Percentiles rank a stretch among this genome's conserved stretches.
These are phyloP conservation scores for Brassica carinata DNA, from an alignment of 345 rosid genomes.

Conservation along the genomic window DNA sequence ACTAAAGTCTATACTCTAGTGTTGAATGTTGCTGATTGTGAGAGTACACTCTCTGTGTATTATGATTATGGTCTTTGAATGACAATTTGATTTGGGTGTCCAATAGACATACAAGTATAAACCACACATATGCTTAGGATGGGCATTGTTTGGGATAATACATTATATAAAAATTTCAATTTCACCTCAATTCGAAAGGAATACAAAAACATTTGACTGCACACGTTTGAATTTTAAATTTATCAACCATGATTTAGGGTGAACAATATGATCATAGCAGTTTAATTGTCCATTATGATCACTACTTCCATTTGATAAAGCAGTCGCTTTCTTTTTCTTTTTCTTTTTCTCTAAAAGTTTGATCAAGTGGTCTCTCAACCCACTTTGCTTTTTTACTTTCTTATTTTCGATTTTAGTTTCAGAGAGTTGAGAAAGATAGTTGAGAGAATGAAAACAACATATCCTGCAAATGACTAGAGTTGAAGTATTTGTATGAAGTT, in stretches of 20 bases:
- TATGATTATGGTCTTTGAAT: not conserved
- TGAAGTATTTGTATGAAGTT: not conserved
- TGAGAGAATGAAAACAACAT: not conserved
- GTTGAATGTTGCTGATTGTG: too few species aligned
- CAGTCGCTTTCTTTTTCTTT: not conserved
- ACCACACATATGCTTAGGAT: not conserved
- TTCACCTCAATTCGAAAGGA: not conserved
- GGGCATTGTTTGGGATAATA: not conserved
- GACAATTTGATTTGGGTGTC: not conserved
- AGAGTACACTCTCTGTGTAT: not conserved
- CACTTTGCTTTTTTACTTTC: not conserved
- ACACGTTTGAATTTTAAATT: not conserved
- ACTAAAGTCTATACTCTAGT: slow-evolving; percentile 5
- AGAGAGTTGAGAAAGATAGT: not conserved
- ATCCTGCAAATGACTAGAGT: not conserved
- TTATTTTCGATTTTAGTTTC: not conserved
- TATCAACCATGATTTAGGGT: too few species aligned
- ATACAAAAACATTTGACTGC: not conserved
- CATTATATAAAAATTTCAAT: not conserved
- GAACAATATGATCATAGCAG: not conserved
- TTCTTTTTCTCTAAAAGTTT: not conserved
- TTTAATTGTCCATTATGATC: not conserved
- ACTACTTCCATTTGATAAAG: not conserved
- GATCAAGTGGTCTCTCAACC: not conserved
- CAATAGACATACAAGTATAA: not conserved